phyloP scores from a whole-genome alignment of 345 rosid genomes.

The Moricandia moricandioides region DNA sequence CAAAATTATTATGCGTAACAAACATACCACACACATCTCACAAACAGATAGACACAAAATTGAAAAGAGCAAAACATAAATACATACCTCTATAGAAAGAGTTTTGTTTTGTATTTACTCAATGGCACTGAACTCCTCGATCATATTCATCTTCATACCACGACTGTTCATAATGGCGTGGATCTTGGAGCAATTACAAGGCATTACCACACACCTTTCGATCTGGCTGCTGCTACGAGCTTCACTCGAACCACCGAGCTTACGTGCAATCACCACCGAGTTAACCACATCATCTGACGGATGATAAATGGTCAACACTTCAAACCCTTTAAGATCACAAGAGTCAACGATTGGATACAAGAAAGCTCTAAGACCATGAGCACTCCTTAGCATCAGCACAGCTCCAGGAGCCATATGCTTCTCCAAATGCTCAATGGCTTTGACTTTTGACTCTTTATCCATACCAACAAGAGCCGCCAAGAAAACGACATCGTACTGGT shows the following conservation, averaged over 20 bases:
- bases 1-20: constrained; percentile 10
- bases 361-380: constrained; percentile 83
- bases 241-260: constrained; percentile 32
- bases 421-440: constrained; percentile 56
- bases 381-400: constrained; percentile 73
- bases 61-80: constrained; percentile 10
- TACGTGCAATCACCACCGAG: constrained; percentile 76
- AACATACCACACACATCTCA: constrained; percentile 11
- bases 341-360: constrained; percentile 81
- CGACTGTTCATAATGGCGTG: constrained; percentile 42
- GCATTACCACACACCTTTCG: constrained; percentile 39
- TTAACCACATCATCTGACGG: constrained; percentile 85
- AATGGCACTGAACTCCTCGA: constrained; percentile 44
- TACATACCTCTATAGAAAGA: background rate
- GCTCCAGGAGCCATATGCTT: constrained; percentile 66
- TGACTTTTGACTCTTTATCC: constrained; percentile 61
- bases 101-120: constrained; percentile 21
- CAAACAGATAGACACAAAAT: background rate
- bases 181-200: constrained; percentile 61
- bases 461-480: constrained; percentile 91
- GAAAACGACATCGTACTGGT: constrained; percentile 74
- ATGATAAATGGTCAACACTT: constrained; percentile 67
- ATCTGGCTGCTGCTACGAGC: constrained; percentile 3
- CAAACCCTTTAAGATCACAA: constrained; percentile 66
- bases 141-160: constrained; percentile 49